phyloP scores from a whole-genome alignment of 768 basidiomycete species.

The Mycena olivaceomarginata region DNA sequence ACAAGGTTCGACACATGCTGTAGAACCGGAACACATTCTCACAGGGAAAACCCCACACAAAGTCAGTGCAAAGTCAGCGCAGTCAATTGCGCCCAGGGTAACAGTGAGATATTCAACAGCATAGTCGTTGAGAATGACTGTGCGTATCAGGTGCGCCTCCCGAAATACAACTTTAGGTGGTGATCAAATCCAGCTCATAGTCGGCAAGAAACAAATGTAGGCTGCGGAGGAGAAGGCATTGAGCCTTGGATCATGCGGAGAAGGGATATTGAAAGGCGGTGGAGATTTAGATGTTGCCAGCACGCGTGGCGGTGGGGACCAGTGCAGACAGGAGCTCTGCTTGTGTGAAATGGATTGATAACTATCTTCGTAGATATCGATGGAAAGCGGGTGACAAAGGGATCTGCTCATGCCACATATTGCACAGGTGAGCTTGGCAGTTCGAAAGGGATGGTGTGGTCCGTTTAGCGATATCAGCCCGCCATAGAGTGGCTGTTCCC shows the following conservation, averaged over 20 bases:
- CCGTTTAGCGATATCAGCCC: not conserved
- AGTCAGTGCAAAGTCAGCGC: not conserved
- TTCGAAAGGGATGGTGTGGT: not conserved
- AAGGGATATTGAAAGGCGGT: too few species aligned
- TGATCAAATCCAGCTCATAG: not conserved
- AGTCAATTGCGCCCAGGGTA: conserved; percentile 4
- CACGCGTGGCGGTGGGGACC: too few species aligned
- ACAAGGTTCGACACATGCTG: not conserved
- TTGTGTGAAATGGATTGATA: too few species aligned
- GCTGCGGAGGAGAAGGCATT: not conserved
- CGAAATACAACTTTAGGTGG: not conserved
- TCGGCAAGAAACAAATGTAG: too few species aligned
- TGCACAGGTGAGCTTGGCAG: not conserved
- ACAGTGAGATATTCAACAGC: not conserved
- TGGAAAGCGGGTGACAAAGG: not conserved
- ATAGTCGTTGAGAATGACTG: not conserved
- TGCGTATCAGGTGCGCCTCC: not conserved
- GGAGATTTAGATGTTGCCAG: not conserved
- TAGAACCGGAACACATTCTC: not conserved
- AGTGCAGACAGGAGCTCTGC: too few species aligned
- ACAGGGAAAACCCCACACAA: too few species aligned
- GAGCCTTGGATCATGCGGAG: not conserved
- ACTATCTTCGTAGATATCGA: not conserved
- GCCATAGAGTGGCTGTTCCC: not conserved
- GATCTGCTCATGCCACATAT: not conserved